These are phyloP conservation scores for Austroboletus eburneus DNA, from an alignment of 768 basidiomycete genomes.

Conservation along the genomic window DNA sequence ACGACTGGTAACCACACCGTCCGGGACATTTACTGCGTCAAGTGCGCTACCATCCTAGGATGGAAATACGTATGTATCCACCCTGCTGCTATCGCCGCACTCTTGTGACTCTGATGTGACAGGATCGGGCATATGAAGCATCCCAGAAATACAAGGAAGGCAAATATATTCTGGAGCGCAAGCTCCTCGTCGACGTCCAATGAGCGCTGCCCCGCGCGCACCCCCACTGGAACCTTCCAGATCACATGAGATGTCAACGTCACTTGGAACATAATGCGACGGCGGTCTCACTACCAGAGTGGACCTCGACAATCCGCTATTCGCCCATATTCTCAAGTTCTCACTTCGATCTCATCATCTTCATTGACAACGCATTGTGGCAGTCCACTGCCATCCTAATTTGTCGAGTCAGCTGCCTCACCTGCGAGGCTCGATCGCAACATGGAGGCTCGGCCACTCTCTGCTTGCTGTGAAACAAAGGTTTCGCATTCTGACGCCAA, in stretches of 20 bases:
- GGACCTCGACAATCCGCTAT: conserved; percentile 12
- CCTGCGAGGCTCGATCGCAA: conserved; percentile 1
- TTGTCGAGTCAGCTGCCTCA: conserved; percentile 11
- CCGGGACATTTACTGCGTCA: conserved; percentile 90
- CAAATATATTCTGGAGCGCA: conserved; percentile 95
- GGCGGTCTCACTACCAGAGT: conserved; percentile 15
- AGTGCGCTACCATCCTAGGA: conserved; percentile 81
- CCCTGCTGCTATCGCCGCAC: not conserved
- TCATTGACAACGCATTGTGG: conserved; percentile 15
- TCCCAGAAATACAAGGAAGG: conserved; percentile 98
- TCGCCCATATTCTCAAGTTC: conserved; percentile 7
- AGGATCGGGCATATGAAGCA: conserved; percentile 90
- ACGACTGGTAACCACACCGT: conserved; percentile 96
- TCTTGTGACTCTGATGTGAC: conserved; percentile 6
- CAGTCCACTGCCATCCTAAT: conserved; percentile 24
- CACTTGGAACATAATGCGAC: conserved; percentile 7
- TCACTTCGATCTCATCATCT: conserved; percentile 12
- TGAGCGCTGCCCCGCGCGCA: conserved; percentile 32
- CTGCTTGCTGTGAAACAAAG: conserved; percentile 10
- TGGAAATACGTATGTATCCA: conserved; percentile 87
- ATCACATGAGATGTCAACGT: conserved; percentile 9
- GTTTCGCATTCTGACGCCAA: conserved; percentile 6
- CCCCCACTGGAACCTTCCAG: conserved; percentile 6
- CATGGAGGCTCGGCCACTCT: not conserved
- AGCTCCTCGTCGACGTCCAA: conserved; percentile 83